These are phyloP conservation scores for Auriscalpium orientale DNA, from an alignment of 768 basidiomycete genomes.

Conservation along the genomic window DNA sequence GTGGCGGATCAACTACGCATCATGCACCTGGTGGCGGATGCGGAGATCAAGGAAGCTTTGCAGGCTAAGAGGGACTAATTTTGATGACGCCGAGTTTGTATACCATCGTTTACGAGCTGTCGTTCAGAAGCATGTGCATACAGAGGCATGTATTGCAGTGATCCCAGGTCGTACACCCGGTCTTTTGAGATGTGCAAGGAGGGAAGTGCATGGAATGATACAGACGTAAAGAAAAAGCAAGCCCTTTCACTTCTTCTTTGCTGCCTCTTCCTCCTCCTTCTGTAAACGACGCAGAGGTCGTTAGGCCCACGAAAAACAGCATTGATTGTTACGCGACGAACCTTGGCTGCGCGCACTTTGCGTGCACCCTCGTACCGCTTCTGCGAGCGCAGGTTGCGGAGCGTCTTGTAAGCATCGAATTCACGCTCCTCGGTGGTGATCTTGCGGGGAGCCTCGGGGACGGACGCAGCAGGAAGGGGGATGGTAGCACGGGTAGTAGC, in stretches of 20 bases:
- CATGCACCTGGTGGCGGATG: slow-evolving; percentile 72
- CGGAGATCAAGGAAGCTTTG: slow-evolving; percentile 60
- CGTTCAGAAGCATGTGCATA: slow-evolving; percentile 17
- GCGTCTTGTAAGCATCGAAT: slow-evolving; percentile 82
- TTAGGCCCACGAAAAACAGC: background rate
- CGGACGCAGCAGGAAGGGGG: slow-evolving; percentile 60
- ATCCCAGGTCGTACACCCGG: slow-evolving; percentile 21
- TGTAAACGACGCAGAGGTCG: slow-evolving; percentile 23
- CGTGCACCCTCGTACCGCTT: slow-evolving; percentile 81
- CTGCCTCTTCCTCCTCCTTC: slow-evolving; percentile 90
- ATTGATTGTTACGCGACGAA: slow-evolving; percentile 26
- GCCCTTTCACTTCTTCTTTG: slow-evolving; percentile 72
- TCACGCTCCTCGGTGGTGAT: slow-evolving; percentile 87
- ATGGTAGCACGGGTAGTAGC: slow-evolving; percentile 61
- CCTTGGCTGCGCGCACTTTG: slow-evolving; percentile 83
- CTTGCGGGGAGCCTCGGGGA: slow-evolving; percentile 82
- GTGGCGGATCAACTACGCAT: slow-evolving; percentile 88
- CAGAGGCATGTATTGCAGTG: slow-evolving; percentile 26
- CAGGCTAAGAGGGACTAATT: slow-evolving; percentile 31
- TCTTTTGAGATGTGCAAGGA: slow-evolving; percentile 29
- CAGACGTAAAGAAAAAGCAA: slow-evolving; percentile 12
- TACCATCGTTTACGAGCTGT: background rate
- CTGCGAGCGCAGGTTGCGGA: slow-evolving; percentile 77
- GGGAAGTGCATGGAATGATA: slow-evolving; percentile 19
- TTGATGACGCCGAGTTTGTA: background rate